Evolutionary conservation across 768 basidiomycete genomes (phyloP).

Genomic region (Lentinula boryana): DNA sequence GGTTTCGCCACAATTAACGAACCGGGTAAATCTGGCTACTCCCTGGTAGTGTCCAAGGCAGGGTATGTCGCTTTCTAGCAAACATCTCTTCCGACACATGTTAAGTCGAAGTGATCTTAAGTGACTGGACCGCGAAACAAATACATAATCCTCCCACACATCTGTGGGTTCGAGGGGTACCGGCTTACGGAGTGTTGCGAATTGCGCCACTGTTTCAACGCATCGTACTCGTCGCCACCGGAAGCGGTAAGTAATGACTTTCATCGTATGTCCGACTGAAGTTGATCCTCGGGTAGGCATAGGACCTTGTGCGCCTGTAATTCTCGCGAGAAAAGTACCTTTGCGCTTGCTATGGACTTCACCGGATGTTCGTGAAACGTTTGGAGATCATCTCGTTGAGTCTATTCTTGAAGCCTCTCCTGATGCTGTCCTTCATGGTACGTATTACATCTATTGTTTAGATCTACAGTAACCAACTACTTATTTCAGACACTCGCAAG

Average conservation of each 20-base stretch:
- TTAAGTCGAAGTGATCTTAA: neutral
- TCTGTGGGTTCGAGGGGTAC: conserved; percentile 55
- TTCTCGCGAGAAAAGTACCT: conserved; percentile 44
- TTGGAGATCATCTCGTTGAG: conserved; percentile 56
- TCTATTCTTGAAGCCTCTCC: conserved; percentile 46
- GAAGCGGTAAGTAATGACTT: conserved; percentile 21
- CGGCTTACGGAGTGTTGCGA: conserved; percentile 48
- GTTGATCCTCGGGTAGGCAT: conserved; percentile 22
- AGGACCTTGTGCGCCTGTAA: conserved; percentile 53
- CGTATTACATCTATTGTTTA: conserved; percentile 9
- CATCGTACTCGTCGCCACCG: conserved; percentile 53
- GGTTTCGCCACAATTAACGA: conserved; percentile 50
- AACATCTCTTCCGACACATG: neutral
- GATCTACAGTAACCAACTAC: neutral
- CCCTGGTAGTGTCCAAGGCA: conserved; percentile 49
- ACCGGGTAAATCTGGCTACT: conserved; percentile 43
- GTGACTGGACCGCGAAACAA: conserved; percentile 50
- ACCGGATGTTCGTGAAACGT: conserved; percentile 54
- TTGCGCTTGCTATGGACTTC: conserved; percentile 59
- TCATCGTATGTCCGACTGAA: conserved; percentile 23
- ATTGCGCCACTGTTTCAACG: conserved; percentile 52
- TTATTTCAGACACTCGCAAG: conserved; percentile 30
- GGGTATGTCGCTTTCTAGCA: conserved; percentile 19
- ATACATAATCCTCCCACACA: conserved; percentile 47
- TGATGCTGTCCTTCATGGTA: conserved; percentile 53